phyloP scores from a whole-genome alignment of 2,329 filamentous ascomycete species.

The Ophiostoma fasciatum region DNA sequence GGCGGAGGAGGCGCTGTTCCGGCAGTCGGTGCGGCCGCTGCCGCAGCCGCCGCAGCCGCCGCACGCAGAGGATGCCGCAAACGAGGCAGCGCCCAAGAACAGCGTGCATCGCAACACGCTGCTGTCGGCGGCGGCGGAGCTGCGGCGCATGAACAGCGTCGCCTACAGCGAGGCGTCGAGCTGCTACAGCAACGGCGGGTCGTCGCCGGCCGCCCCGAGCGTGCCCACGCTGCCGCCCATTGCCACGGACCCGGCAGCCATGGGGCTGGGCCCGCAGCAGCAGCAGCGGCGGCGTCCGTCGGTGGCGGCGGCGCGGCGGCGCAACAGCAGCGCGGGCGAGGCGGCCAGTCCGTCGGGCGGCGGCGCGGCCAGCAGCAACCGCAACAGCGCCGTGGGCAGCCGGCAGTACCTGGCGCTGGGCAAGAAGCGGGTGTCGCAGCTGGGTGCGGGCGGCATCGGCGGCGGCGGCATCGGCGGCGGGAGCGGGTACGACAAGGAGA shows the following conservation, averaged over 20 bases:
- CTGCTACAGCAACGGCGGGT: conserved; percentile 15
- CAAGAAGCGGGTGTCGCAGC: conserved; percentile 1
- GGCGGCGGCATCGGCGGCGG: neutral
- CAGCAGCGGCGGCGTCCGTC: neutral
- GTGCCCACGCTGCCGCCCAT: neutral
- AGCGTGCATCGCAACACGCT: conserved; percentile 16
- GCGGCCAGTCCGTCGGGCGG: conserved; percentile 1
- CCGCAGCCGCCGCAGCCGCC: conserved; percentile 1
- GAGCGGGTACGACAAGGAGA: conserved; percentile 5
- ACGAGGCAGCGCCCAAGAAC: neutral
- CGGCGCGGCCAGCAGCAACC: neutral
- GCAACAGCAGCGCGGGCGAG: conserved; percentile 10
- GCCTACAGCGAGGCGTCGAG: conserved; percentile 27
- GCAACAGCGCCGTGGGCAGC: conserved; percentile 6
- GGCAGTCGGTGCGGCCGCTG: conserved; percentile 3
- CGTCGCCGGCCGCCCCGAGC: conserved; percentile 9
- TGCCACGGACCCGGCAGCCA: neutral
- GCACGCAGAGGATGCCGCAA: neutral
- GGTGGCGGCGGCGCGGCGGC: neutral
- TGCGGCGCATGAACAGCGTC: conserved; percentile 42
- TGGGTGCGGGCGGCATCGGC: neutral
- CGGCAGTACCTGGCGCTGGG: conserved; percentile 11
- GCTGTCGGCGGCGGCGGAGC: conserved; percentile 32
- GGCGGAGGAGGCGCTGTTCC: neutral
- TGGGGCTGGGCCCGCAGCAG: neutral